Evolutionary conservation across 768 basidiomycete species (phyloP).

Genomic region (Phlegmacium glaucopus): DNA sequence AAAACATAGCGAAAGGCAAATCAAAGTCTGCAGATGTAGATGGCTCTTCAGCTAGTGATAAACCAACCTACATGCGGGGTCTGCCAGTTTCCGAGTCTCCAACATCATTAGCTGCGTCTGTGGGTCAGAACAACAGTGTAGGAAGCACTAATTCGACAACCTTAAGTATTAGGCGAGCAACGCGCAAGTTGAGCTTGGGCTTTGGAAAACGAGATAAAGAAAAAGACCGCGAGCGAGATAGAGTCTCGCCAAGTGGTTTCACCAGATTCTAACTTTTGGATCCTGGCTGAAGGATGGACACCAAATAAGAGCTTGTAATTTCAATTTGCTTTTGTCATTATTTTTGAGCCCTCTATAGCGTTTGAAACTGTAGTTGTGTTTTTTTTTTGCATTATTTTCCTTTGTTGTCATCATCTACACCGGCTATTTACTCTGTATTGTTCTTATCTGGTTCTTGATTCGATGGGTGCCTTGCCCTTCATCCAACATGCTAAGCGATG

Average conservation of each 20-base stretch:
- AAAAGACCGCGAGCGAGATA: conserved; percentile 38
- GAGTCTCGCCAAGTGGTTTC: conserved; percentile 14
- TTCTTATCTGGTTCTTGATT: too few relatives aligned
- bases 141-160: conserved; percentile 17
- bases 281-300: conserved; percentile 4
- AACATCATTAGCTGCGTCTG: conserved; percentile 15
- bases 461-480: too few relatives aligned
- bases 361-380: too few relatives aligned
- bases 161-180: conserved; percentile 30
- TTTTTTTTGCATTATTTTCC: too few relatives aligned
- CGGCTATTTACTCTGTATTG: too few relatives aligned
- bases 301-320: background rate
- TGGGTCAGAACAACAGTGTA: conserved; percentile 18
- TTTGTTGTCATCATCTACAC: too few relatives aligned
- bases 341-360: too few relatives aligned
- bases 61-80: background rate
- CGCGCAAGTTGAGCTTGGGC: conserved; percentile 67
- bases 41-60: background rate
- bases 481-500: too few relatives aligned
- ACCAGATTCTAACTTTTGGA: conserved; percentile 11
- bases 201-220: conserved; percentile 57
- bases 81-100: conserved; percentile 7
- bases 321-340: background rate
- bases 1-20: conserved; percentile 9
- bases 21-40: conserved; percentile 8